phyloP scores from a whole-genome alignment of 2,329 filamentous ascomycete genomes.

The Colletotrichum tanaceti region DNA sequence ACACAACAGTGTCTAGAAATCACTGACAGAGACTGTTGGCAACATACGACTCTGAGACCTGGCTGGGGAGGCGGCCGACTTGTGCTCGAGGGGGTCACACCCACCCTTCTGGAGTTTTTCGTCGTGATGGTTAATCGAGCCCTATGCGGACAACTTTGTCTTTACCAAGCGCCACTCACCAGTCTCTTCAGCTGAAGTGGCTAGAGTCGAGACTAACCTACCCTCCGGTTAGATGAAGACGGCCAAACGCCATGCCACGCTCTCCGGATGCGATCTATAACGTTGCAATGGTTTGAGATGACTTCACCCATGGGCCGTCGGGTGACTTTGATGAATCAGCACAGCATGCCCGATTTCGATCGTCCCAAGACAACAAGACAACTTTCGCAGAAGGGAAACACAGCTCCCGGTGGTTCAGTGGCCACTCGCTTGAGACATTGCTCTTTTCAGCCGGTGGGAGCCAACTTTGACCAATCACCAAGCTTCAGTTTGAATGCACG shows the following conservation, averaged over 20 bases:
- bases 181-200: background rate
- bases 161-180: background rate
- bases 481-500: slow-evolving; percentile 10
- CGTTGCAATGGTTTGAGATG: slow-evolving; percentile 13
- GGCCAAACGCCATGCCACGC: background rate
- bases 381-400: slow-evolving; percentile 1
- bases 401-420: slow-evolving; percentile 8
- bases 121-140: background rate
- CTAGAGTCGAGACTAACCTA: slow-evolving; percentile 2
- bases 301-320: background rate
- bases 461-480: slow-evolving; percentile 16
- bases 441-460: slow-evolving; percentile 12
- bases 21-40: background rate
- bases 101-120: background rate
- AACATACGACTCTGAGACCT: background rate
- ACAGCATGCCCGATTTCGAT: slow-evolving; percentile 10
- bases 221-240: slow-evolving; percentile 15
- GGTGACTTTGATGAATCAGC: slow-evolving; percentile 20
- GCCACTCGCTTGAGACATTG: slow-evolving; percentile 30
- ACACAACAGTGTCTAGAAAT: slow-evolving; percentile 12
- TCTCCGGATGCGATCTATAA: slow-evolving; percentile 29
- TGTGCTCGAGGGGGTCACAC: background rate
- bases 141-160: slow-evolving; percentile 5
- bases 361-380: slow-evolving; percentile 7
- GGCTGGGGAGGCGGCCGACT: background rate